phyloP scores from a whole-genome alignment of 2,329 filamentous ascomycete species.

The Falciphora oryzae region DNA sequence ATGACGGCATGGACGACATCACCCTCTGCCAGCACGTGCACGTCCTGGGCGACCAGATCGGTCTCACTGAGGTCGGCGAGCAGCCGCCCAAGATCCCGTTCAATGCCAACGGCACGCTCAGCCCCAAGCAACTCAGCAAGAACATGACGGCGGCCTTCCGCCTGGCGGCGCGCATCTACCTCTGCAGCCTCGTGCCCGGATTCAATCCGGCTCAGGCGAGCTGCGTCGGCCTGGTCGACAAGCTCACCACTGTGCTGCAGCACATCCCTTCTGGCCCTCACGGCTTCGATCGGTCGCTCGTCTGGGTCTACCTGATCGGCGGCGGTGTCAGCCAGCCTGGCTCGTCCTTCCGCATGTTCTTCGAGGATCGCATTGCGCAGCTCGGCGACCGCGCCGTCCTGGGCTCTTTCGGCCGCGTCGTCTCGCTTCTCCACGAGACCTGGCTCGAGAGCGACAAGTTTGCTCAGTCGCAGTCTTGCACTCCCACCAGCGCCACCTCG shows the following conservation, averaged over 20 bases:
- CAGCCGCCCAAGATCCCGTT: conserved; percentile 53
- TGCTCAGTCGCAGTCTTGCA: conserved; percentile 23
- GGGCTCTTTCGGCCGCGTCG: conserved; percentile 82
- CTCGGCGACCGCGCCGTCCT: conserved; percentile 73
- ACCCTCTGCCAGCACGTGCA: conserved; percentile 84
- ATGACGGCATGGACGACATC: conserved; percentile 76
- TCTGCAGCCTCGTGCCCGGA: conserved; percentile 91
- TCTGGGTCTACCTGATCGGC: conserved; percentile 88
- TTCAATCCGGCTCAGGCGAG: conserved; percentile 71
- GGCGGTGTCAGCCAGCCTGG: conserved; percentile 69
- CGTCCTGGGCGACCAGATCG: conserved; percentile 81
- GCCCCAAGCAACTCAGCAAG: conserved; percentile 74
- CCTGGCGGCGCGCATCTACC: conserved; percentile 86
- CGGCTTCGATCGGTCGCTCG: conserved; percentile 84
- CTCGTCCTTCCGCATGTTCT: conserved; percentile 71
- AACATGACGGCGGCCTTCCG: conserved; percentile 92
- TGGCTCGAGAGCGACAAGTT: conserved; percentile 68
- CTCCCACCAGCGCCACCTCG: conserved; percentile 29
- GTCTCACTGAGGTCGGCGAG: conserved; percentile 66
- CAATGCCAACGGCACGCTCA: conserved; percentile 67
- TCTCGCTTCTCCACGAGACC: conserved; percentile 71
- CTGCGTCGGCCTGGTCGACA: conserved; percentile 70
- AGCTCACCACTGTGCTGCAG: conserved; percentile 69
- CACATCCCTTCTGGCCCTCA: conserved; percentile 74
- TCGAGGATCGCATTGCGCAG: conserved; percentile 66